Evolutionary conservation across 768 basidiomycete genomes (phyloP), one percentile per base, ranked within the genome.

Genomic region (Hemileccinum rubropunctum): DNA sequence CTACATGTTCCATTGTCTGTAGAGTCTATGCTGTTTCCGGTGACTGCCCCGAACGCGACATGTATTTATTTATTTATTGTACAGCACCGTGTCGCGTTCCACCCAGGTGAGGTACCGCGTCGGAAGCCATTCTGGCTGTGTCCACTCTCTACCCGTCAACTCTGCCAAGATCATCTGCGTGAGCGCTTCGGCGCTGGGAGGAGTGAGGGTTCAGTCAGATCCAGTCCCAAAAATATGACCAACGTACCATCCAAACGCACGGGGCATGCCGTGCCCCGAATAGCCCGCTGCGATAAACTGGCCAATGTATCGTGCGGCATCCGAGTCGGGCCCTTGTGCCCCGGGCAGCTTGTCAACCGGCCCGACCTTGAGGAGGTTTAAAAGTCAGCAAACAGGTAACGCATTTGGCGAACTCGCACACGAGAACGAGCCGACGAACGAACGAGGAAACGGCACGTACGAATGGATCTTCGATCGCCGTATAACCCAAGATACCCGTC

Each of bases 401-500:
- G 28, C 28, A 8, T 12, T 12, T 23, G 23, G 23, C 23, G 23
- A 6, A 23, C 23, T 23, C 23, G 23, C 3, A 23, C 23, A 6
- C 6, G 23, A 23, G 6, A 6, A 23, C n/a, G 15, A 53, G 26
- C 0, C 6, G 28, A 33, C 23, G 23, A 23, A 23, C 23, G 23
- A 23, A 23, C 23, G 23, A 23, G 26, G 5, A 71, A 38, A 13
- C 44, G 12, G 27, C 9, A 49, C 84, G 49, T 59, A 91, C 88
- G 45, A 88, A 81, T 0, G 89, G 89, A 61, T 85, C 83, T 1
- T 72, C 70, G 0, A 69, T 70, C 46, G 69, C 71, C 0, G 89
- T 86, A 57, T 71, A 88, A 0, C 82, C 91, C 88, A 90, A 90
- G 38, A 93, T 88, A 0, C 91, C 91, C 1, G 86, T 88, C 91